Evolutionary conservation across 495 filamentous ascomycete genomes (phyloP), one percentile per base, ranked within the genome.

Genomic region (Platismatia glauca): DNA sequence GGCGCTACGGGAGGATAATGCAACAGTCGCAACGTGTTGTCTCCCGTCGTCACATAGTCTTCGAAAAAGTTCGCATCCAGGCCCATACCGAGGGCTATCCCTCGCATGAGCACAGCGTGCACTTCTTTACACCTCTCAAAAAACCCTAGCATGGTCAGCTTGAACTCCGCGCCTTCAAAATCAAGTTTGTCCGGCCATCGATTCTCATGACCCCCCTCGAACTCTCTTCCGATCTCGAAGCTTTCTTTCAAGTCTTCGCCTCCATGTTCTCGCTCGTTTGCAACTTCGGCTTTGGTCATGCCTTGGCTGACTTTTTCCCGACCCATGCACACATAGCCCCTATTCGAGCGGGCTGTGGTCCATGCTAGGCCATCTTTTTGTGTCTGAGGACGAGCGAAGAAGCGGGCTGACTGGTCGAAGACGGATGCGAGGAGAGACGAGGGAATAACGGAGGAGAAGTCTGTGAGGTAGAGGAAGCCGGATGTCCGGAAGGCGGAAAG

Each of bases 391-490:
- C 90, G 85, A 20, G 72, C 70, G 73, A 97, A 97, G 80, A 96
- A 95, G 38, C 75, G 72, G 48, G 87, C 84, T 2, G 90, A 95
- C 33, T 84, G 81, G 44, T 74, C 67, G 71, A 96, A 97, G 59
- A 89, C 83, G 31, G 73, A 70, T 39, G 77, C 69, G 18, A 88
- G 69, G n/a, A 80, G 78, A 20, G 79, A 74, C 15, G 81, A 72
- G 0, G 87, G 78, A 60, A 97, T 88, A 34, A 82, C 77, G 2
- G 41, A 16, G 22, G 78, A 76, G 68, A 90, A 87, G 70, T 91
- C 84, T 58, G 84, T 88, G 50, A 97, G 83, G 73, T 97, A 97
- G 69, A 96, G 82, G 74, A 97, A 97, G 38, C 93, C 93, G 7
- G 90, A 89, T 12, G 80, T 85, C 61, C 88, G 87, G 76, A 97